Evolutionary conservation across 2,329 filamentous ascomycete species (phyloP).

Genomic region (Didymella arachidicola): DNA sequence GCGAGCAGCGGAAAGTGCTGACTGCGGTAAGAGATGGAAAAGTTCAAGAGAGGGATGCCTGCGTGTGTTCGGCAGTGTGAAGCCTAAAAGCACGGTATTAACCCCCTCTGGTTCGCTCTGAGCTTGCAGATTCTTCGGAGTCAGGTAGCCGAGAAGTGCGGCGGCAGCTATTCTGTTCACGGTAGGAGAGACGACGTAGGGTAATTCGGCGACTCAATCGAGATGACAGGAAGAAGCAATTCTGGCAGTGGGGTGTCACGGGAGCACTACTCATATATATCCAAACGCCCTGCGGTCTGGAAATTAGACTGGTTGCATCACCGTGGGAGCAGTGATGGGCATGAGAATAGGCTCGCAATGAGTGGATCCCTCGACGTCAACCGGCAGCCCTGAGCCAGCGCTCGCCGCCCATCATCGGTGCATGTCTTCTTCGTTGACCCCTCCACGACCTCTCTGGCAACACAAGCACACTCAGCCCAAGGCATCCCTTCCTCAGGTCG

Average conservation of each 20-base stretch:
- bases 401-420: conserved; percentile 32
- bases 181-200: conserved; percentile 23
- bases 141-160: conserved; percentile 33
- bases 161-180: conserved; percentile 35
- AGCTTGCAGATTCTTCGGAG: conserved; percentile 32
- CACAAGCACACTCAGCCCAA: conserved; percentile 5
- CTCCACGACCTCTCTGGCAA: conserved; percentile 27
- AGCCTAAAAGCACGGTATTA: conserved; percentile 26
- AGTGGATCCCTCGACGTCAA: conserved; percentile 46
- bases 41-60: conserved; percentile 9
- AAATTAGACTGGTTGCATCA: conserved; percentile 34
- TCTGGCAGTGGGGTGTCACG: conserved; percentile 39
- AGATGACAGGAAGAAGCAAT: conserved; percentile 6
- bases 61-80: conserved; percentile 12
- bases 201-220: conserved; percentile 8
- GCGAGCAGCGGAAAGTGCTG: conserved; percentile 10
- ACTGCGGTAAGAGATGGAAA: conserved; percentile 11
- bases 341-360: conserved; percentile 25
- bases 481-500: conserved; percentile 11
- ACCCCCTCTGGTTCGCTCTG: conserved; percentile 33
- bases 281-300: conserved; percentile 31
- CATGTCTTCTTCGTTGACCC: conserved; percentile 14
- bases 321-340: conserved; percentile 18
- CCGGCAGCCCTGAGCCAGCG: conserved; percentile 30
- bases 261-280: conserved; percentile 26